Evolutionary conservation across 768 basidiomycete genomes (phyloP), one percentile per base, ranked within the genome.

Genomic region (Psilocybe sp.): DNA sequence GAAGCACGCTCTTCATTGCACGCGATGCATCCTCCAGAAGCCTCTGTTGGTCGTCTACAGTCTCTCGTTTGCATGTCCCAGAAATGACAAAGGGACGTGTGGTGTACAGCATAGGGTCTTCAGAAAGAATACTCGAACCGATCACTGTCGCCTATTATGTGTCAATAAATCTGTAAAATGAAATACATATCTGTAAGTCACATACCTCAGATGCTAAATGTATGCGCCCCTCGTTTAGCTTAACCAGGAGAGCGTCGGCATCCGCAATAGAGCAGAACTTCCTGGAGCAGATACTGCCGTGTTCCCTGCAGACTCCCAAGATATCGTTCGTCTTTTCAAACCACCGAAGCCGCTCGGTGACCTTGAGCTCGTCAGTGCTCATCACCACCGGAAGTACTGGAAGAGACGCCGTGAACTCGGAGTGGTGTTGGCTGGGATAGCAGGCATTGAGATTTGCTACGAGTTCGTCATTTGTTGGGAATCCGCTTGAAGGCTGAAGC

Each of bases 1-100:
- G 19, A 14, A 33, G 33, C 42, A 46, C 43, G 16, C 9, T 16
- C 32, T 47, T 42, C 18, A 54, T 18, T 9, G 57, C 60, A 8
- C 57, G 37, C 15, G 60, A 37, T 8, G 53, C 40, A 0, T 51
- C 57, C 9, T 49, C 20, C 14, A 69, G 46, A 8, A 69, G 18
- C 3, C 37, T 16, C 15, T 54, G 49, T 10, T 51, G 50, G 13
- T 51, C 44, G 2, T 31, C 16, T 13, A 45, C 19, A 12, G 1
- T 45, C 19, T 51, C 44, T 10, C 32, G 37, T 23, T 51, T 51
- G 38, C 50, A 51, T 23, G 43, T 51, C 7, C 50, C 50, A 8
- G 44, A 45, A 15, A 51, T 45, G 15, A 16, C 35, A 20, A 39
- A 51, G 12, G 44, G 35, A 10, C 38, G 33, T 5, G 50, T 40